These are phyloP conservation scores for Scytalidium lignicola DNA, from an alignment of 2,329 filamentous ascomycete species.

Conservation along the genomic window DNA sequence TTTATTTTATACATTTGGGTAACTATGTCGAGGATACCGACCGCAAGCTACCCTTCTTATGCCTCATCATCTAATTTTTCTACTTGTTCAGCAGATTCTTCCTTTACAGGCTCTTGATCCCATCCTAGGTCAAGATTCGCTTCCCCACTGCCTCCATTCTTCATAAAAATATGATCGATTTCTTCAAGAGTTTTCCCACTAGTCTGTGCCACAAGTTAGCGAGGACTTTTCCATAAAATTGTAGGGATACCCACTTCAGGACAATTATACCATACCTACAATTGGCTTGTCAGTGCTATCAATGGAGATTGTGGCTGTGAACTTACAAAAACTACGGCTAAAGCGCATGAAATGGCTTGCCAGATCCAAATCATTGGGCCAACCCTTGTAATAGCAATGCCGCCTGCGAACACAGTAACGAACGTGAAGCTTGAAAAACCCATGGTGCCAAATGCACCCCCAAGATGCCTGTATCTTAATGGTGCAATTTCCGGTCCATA, in stretches of 20 bases:
- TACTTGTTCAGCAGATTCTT: background rate
- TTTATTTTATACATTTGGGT: too few species aligned
- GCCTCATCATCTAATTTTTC: background rate
- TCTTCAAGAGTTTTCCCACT: constrained; percentile 11
- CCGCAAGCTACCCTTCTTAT: background rate
- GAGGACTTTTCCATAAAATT: background rate
- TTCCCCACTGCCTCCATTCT: background rate
- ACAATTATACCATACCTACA: constrained; percentile 7
- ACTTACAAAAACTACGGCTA: constrained; percentile 9
- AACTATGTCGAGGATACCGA: too few species aligned
- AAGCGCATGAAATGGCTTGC: constrained; percentile 28
- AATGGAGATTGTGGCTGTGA: background rate
- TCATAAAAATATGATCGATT: constrained; percentile 9
- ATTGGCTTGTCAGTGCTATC: background rate
- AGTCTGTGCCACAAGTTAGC: constrained; percentile 1
- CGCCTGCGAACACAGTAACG: constrained; percentile 31
- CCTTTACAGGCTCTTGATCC: background rate
- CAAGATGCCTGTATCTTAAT: constrained; percentile 30
- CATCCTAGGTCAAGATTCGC: background rate
- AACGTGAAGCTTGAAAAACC: constrained; percentile 32
- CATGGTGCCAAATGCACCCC: constrained; percentile 28
- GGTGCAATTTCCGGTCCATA: constrained; percentile 34
- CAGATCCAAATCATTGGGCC: constrained; percentile 34
- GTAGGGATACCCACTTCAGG: constrained; percentile 6
- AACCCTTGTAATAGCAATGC: constrained; percentile 28